These are phyloP conservation scores for Ceratocystis diversiconidia DNA, from an alignment of 2,329 filamentous ascomycete species.

Conservation along the genomic window DNA sequence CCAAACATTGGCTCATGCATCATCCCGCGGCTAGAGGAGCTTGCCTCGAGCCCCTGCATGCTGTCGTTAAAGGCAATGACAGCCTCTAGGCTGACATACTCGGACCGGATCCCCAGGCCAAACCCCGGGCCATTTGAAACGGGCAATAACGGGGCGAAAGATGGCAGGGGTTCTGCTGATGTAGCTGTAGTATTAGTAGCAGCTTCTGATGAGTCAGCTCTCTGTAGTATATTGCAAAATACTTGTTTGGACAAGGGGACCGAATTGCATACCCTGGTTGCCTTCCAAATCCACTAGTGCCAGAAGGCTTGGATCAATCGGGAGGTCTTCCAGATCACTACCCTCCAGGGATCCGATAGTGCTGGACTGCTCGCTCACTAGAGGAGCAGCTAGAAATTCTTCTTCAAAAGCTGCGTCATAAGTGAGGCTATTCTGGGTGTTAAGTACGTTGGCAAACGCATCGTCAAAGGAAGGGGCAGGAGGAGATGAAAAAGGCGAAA, in stretches of 20 bases:
- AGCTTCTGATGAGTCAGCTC: background rate
- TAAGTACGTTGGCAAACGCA: background rate
- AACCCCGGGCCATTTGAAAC: background rate
- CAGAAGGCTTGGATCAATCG: background rate
- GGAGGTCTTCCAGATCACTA: background rate
- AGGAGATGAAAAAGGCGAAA: background rate
- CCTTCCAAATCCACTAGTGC: background rate
- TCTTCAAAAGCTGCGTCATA: background rate
- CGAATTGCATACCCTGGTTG: background rate
- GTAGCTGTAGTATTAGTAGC: background rate
- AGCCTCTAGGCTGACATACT: background rate
- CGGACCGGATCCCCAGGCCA: background rate
- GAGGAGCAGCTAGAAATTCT: background rate
- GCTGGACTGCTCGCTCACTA: background rate
- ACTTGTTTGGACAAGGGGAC: background rate
- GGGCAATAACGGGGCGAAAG: background rate
- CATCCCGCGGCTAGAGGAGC: background rate
- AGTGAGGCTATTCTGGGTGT: background rate
- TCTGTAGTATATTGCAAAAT: background rate
- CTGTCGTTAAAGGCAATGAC: background rate
- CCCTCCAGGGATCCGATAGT: background rate
- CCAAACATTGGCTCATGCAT: background rate
- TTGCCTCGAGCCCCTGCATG: background rate
- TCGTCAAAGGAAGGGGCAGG: background rate
- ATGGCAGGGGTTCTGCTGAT: background rate